Evolutionary conservation across 352 stramenopile species (phyloP).

Genomic region (Phytophthora parvispora): DNA sequence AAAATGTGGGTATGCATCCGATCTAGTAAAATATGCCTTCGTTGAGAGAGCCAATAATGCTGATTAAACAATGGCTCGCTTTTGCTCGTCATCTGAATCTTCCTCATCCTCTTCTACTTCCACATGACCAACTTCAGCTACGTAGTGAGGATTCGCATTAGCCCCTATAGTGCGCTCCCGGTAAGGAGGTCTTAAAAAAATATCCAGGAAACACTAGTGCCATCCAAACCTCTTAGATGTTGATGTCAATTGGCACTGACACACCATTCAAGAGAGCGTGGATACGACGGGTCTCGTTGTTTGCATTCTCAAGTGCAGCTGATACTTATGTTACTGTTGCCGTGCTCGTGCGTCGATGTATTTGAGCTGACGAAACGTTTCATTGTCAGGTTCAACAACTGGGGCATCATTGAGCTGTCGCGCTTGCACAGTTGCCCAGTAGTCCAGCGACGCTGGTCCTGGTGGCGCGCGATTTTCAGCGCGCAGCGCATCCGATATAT

Average conservation of each 20-base stretch:
- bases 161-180: not conserved
- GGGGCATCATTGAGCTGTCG: not conserved
- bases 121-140: not conserved
- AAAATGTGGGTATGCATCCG: conserved; percentile 1
- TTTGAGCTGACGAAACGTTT: conserved; percentile 1
- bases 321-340: not conserved
- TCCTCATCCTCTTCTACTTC: not conserved
- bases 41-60: not conserved
- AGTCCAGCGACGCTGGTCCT: not conserved
- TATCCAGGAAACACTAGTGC: not conserved
- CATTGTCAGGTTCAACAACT: not conserved
- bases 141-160: not conserved
- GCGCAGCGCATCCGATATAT: not conserved
- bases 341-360: not conserved
- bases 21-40: not conserved
- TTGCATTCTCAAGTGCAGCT: too few relatives aligned
- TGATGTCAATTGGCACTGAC: not conserved
- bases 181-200: not conserved
- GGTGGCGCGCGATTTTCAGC: not conserved
- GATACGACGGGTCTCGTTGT: not conserved
- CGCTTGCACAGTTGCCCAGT: not conserved
- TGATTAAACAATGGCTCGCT: not conserved
- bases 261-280: not conserved
- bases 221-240: not conserved
- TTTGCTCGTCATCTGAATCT: not conserved